Base-by-base conservation (phyloP, 345 rosid species). In the Salix koriyanagi region DNA sequence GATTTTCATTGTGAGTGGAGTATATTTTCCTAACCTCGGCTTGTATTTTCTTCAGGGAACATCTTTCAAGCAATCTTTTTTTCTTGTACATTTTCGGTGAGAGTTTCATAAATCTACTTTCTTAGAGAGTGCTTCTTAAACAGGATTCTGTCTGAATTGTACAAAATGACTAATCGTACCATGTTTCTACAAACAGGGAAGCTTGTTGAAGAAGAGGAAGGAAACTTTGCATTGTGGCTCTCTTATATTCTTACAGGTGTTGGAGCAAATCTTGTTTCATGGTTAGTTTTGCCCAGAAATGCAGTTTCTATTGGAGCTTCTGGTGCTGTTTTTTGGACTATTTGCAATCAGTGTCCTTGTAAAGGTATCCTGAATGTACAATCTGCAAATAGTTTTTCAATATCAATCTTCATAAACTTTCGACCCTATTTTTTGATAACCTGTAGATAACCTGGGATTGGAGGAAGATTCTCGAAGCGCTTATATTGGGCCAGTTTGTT, bases 381-480 rank as follows among this genome's bases (percentile, higher is more conserved):
- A 19, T 74, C 18, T 41, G 8, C 34, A 50, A 21, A 69, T 67
- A 6, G 39, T 76, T 72, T 52, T 21, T 13, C 73, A 76, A 76
- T 77, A 67, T 75, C 46, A 68, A 67, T 61, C 52, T 23, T 30
- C 65, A 14, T 16, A 7, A 14, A 14, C 19, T 64, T 75, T 62
- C n/a, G 21, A 37, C 7, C 25, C 26, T 11, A 14, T 21, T 64
- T 64, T 75, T 79, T 76, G 75, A 76, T 75, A 39, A 52, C 37
- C 69, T 76, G 79, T 77, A 95, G 97, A 88, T 95, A 88, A 90
- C 96, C 65, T 95, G 97, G 97, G 94, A 91, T 77, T 95, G 96
- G 99, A 90, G 97, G 83, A 95, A 92, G 87, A 92, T 95, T 79
- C 92, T 95, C 65, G 97, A 95, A 85, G 98, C 92, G 79, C 94